Evolutionary conservation across 306 rosid genomes (phyloP), one percentile per base, ranked within the genome.

Genomic region (Biancaea sappan): DNA sequence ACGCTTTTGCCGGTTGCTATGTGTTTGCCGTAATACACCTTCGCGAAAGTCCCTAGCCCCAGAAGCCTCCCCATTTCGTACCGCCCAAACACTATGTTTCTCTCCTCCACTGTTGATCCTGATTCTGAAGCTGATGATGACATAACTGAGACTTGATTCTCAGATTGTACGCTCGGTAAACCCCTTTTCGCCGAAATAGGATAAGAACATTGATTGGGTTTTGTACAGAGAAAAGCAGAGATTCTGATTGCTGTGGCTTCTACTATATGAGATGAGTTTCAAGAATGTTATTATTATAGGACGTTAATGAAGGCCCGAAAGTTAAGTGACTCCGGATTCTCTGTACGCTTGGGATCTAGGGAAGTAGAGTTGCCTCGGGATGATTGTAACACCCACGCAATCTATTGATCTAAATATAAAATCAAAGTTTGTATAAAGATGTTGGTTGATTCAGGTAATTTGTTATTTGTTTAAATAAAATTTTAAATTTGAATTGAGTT

Each of bases 11-110:
- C 88, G 21, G 88, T 62, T 3, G 19, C 75, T 31, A 85, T 71
- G 7, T 83, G 68, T 66, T 73, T 88, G 38, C 89, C 96, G 54
- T 86, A 77, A 58, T 89, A 88, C 4, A 92, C 97, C 79, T 92
- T 92, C 2, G 96, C 93, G 66, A 89, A 92, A 21, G 97, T 92
- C 5, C 96, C 97, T 56, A 86, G 88, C 2, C 96, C 97, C 21
- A 92, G 73, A 0, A 89, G 57, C 83, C 86, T 83, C 12, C 96
- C 96, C 71, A 81, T 82, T 77, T 92, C 96, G 29, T 88, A 92
- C 44, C 85, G 87, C 8, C 77, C 90, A 63, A 89, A 86, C 85
- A 89, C 28, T 24, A 80, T 69, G 4, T 75, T n/a, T 54, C 80
- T 77, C 47, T 87, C 92, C 61, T 84, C 91, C 97, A 85, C 85